Conservation (phyloP, 805 yeast species). For the Candida michaelii region DNA sequence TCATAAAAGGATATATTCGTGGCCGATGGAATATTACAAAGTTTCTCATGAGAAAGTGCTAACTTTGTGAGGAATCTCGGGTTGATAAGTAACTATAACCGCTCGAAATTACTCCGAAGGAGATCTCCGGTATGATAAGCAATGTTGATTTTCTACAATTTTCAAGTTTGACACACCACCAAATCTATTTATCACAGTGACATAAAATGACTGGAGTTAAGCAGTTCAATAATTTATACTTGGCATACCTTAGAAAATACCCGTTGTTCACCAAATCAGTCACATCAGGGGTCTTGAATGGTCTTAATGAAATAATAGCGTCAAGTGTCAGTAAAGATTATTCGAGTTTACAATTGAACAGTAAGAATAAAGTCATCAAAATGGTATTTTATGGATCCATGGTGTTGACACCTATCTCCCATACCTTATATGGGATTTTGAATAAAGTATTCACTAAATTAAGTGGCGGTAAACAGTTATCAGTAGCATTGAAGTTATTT, state of each 20-base stretch:
- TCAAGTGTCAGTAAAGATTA: slow-evolving; percentile 49
- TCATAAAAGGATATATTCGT: no score
- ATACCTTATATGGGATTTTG: slow-evolving; percentile 49
- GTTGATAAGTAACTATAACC: no score
- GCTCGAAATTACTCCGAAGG: neutral
- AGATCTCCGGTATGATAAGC: neutral
- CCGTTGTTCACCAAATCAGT: slow-evolving; percentile 61
- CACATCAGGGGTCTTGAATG: slow-evolving; percentile 55
- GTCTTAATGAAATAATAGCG: slow-evolving; percentile 60
- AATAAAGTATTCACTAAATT: slow-evolving; percentile 35
- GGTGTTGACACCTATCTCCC: slow-evolving; percentile 59
- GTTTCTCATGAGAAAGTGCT: no score
- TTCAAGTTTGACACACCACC: no score
- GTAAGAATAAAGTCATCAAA: slow-evolving; percentile 45
- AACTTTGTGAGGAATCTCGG: no score
- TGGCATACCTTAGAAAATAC: slow-evolving; percentile 39
- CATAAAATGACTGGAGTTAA: neutral
- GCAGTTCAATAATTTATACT: slow-evolving; percentile 29
- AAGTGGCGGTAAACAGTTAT: slow-evolving; percentile 22
- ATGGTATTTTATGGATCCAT: slow-evolving; percentile 57
- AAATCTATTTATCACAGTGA: no score
- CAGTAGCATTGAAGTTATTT: slow-evolving; percentile 35
- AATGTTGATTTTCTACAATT: neutral
- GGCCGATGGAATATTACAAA: no score
- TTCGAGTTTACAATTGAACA: slow-evolving; percentile 17